Evolutionary conservation across 1,139 yeast genomes (phyloP), one percentile per base, ranked within the genome.

Genomic region (Geotrichum carabidarum): DNA sequence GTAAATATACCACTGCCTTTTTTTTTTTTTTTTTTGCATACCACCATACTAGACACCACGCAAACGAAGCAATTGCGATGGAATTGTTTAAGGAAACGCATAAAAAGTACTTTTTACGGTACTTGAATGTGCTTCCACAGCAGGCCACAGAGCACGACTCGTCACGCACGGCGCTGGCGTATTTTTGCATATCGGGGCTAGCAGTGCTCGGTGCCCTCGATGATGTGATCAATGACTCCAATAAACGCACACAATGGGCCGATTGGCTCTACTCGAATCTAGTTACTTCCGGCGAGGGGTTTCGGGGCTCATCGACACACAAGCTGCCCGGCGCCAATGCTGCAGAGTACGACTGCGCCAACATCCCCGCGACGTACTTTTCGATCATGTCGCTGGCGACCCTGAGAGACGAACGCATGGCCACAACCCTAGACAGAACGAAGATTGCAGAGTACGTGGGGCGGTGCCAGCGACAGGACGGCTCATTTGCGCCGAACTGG

Each of bases 151-250:
- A 63, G 0, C 63, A 69, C 36, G 95, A 86, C 64, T 78, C 89
- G 22, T 84, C 84, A 59, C 82, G 79, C 57, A 66, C 86, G 17
- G 79, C 91, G 6, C 66, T 88, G 32, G 75, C 82, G 1, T 86
- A 82, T 67, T 87, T 88, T 65, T 76, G 87, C 57, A 67, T 87
- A 1, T 77, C 81, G 31, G 90, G 90, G 0, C 73, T 88, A 22
- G 78, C 76, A 14, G 60, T 86, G 8, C 64, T 86, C 18, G 74
- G 76, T 1, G 69, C 66, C 44, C 70, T 79, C 45, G 71, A 71
- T 37, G 44, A 55, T 44, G 54, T 52, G 42, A 45, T 69, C 53
- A 47, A 63, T 17, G 58, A 56, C 7, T 5, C 27, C 3, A 62
- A 60, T 7, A 74, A 72, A 52, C 64, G 69, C 31, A 48, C 62